Conservation (phyloP, 2,329 filamentous ascomycete species). For the Neurospora sp. region DNA sequence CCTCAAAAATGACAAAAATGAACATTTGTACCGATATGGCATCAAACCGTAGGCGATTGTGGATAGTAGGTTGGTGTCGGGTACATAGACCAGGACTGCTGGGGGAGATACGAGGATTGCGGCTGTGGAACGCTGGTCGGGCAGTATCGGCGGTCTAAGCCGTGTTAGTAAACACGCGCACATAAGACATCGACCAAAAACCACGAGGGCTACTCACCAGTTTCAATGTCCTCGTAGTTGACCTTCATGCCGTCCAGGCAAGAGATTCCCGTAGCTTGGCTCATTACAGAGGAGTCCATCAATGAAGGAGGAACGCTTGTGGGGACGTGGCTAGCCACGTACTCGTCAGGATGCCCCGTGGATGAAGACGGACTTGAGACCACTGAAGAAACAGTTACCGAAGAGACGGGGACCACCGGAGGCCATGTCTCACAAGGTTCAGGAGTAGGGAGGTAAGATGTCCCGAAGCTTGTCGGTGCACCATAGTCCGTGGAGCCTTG, state of each 20-base stretch:
- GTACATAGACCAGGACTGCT: conserved; percentile 9
- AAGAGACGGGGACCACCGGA: conserved; percentile 30
- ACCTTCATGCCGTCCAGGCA: conserved; percentile 23
- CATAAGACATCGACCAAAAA: conserved; percentile 3
- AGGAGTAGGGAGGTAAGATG: conserved; percentile 30
- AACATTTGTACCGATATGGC: neutral
- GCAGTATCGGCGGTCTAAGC: neutral
- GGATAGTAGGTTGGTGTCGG: conserved; percentile 7
- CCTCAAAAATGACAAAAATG: neutral
- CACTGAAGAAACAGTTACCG: conserved; percentile 30
- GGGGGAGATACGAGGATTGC: conserved; percentile 8
- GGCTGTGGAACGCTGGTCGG: neutral
- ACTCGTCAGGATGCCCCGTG: conserved; percentile 37
- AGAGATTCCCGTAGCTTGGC: conserved; percentile 1
- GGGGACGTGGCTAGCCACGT: conserved; percentile 34
- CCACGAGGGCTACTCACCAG: conserved; percentile 6
- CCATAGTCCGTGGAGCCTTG: conserved; percentile 33
- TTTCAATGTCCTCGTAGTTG: conserved; percentile 27
- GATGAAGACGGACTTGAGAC: conserved; percentile 45
- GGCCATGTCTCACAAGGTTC: conserved; percentile 39
- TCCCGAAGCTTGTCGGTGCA: conserved; percentile 31
- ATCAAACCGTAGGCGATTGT: conserved; percentile 6
- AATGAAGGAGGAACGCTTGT: conserved; percentile 38
- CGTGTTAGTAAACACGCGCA: neutral
- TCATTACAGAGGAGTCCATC: conserved; percentile 9